phyloP scores from a whole-genome alignment of 371 early-diverging fungal genomes.

The Catenaria anguillulae region DNA sequence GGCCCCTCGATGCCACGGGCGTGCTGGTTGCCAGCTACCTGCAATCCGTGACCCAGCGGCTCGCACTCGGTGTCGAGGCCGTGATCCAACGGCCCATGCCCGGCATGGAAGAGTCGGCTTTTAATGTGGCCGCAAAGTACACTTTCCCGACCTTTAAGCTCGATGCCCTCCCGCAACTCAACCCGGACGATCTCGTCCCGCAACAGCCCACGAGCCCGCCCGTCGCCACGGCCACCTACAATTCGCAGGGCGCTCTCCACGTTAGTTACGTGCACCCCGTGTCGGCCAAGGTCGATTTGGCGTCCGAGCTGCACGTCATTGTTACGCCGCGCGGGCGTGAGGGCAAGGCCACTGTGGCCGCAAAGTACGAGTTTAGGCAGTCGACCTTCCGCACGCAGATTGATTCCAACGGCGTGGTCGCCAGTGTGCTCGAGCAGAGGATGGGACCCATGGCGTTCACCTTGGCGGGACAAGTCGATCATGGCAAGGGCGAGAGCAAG shows the following conservation, averaged over 20 bases:
- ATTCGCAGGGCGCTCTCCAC: constrained; percentile 66
- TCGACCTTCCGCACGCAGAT: constrained; percentile 82
- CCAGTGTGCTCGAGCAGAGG: constrained; percentile 83
- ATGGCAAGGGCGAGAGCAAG: constrained; percentile 46
- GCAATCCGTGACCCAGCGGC: constrained; percentile 70
- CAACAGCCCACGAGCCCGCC: constrained; percentile 20
- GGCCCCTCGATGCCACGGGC: constrained; percentile 76
- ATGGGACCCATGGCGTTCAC: constrained; percentile 83
- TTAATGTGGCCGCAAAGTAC: constrained; percentile 55
- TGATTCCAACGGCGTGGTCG: constrained; percentile 74
- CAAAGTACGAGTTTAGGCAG: constrained; percentile 85
- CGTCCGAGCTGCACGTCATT: constrained; percentile 76
- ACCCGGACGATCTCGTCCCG: constrained; percentile 17
- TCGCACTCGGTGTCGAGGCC: constrained; percentile 77
- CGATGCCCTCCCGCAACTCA: constrained; percentile 15
- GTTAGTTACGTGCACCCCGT: constrained; percentile 79
- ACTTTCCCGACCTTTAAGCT: constrained; percentile 39
- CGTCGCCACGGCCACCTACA: constrained; percentile 68
- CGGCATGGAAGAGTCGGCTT: constrained; percentile 62
- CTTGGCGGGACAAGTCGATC: constrained; percentile 87
- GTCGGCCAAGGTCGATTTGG: constrained; percentile 86
- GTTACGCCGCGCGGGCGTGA: constrained; percentile 47
- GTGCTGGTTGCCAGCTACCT: constrained; percentile 72
- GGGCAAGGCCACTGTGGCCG: constrained; percentile 82
- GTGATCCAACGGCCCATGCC: constrained; percentile 72